These are phyloP conservation scores for Coemansia brasiliensis DNA, from an alignment of 192 early-diverging fungal genomes.

Conservation along the genomic window DNA sequence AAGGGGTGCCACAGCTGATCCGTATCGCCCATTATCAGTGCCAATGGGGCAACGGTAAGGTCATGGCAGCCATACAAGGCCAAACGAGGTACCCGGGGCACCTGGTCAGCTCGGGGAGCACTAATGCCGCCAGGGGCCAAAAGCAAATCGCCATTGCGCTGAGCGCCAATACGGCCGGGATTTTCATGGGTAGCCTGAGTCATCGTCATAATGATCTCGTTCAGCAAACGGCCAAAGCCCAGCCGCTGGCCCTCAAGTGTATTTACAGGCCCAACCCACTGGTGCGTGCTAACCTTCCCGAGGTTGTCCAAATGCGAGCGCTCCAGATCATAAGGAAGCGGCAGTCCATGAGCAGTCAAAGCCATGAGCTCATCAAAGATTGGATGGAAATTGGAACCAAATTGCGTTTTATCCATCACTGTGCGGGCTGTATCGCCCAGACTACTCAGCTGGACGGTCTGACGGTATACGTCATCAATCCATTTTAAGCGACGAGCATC, in stretches of 20 bases:
- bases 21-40: conserved; percentile 22
- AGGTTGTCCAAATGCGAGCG: conserved; percentile 18
- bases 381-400: conserved; percentile 33
- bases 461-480: conserved; percentile 36
- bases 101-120: conserved; percentile 2
- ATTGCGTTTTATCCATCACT: conserved; percentile 12
- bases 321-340: conserved; percentile 26
- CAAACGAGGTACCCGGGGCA: conserved; percentile 26
- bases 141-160: conserved; percentile 17
- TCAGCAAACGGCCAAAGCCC: conserved; percentile 33
- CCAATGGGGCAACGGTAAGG: conserved; percentile 26
- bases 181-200: conserved; percentile 12
- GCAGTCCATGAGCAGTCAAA: conserved; percentile 26
- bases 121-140: conserved; percentile 19
- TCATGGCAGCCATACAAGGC: conserved; percentile 39
- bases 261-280: conserved; percentile 24
- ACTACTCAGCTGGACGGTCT: conserved; percentile 19
- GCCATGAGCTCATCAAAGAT: conserved; percentile 45
- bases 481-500: conserved; percentile 18
- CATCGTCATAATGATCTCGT: conserved; percentile 29
- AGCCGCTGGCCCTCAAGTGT: conserved; percentile 23
- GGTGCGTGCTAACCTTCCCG: conserved; percentile 17
- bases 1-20: conserved; percentile 31
- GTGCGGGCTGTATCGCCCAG: conserved; percentile 20
- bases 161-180: conserved; percentile 9